phyloP scores from a whole-genome alignment of 2,329 filamentous ascomycete genomes.

The Lachnellula subtilissima region DNA sequence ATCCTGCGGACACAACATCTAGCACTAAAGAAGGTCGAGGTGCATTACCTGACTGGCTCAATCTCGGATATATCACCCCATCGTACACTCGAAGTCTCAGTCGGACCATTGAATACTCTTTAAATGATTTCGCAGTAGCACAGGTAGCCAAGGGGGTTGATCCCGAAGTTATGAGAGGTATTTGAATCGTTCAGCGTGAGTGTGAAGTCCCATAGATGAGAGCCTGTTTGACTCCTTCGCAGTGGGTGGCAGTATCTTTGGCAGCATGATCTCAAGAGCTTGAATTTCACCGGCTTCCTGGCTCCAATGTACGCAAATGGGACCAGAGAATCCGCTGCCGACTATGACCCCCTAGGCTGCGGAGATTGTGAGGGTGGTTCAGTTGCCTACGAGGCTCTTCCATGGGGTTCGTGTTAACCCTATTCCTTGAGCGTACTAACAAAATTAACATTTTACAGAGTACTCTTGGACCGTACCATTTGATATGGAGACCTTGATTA shows the following conservation, averaged over 20 bases:
- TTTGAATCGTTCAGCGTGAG: conserved; percentile 40
- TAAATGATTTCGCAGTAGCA: conserved; percentile 63
- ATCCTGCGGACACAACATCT: conserved; percentile 45
- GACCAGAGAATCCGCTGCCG: conserved; percentile 33
- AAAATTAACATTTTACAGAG: conserved; percentile 17
- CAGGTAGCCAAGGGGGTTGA: conserved; percentile 57
- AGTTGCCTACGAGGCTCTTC: conserved; percentile 45
- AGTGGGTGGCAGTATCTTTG: conserved; percentile 57
- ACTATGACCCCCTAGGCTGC: conserved; percentile 40
- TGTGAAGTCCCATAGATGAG: not conserved
- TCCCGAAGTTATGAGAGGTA: conserved; percentile 41
- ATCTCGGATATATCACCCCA: conserved; percentile 55
- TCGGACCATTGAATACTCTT: conserved; percentile 60
- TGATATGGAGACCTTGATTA: conserved; percentile 50
- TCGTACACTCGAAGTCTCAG: conserved; percentile 54
- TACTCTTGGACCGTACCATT: conserved; percentile 51
- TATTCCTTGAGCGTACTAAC: not conserved
- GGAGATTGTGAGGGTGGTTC: conserved; percentile 52
- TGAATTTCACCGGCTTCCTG: conserved; percentile 51
- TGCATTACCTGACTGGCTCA: conserved; percentile 62
- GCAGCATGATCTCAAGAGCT: conserved; percentile 43
- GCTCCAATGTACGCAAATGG: conserved; percentile 48
- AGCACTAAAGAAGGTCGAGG: conserved; percentile 63
- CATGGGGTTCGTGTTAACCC: conserved; percentile 36
- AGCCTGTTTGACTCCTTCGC: not conserved